Base-by-base conservation (phyloP, 2,329 filamentous ascomycete genomes). In the Microdochium paspali region DNA sequence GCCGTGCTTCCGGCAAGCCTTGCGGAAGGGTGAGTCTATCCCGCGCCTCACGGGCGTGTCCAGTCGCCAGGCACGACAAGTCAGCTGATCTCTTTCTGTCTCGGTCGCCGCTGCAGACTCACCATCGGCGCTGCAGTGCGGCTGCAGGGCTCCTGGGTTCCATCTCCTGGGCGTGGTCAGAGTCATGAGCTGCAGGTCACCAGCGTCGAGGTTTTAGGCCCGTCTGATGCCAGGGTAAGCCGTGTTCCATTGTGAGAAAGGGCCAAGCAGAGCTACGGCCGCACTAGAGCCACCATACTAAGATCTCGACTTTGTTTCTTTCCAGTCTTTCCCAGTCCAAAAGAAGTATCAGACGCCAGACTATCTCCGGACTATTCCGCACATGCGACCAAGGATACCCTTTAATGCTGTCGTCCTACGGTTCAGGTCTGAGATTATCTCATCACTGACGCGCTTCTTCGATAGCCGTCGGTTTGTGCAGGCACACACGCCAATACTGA, bases 321-420 rank as follows among this genome's bases (percentile, higher is more conserved):
- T 28, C 26, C 13, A 97, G 87, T 87, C 84, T 52, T 95, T 88
- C 61, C 93, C 93, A 3, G 80, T 98, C 23, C 93, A 98, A 67
- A 95, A 95, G 67, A 97, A 97, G 68, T 95, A 93, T 57, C 90
- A 96, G 57, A 88, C 84, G 4, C 74, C 85, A 45, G 91, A 97
- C 61, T 97, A 85, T 64, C 79, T 98, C 51, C 85, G 93, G 49
- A 86, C 85, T 12, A 77, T 95, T 46, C 89, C 91, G 45, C 93
- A 98, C 67, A 75, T 98, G 50, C 85, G 93, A 49, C 70, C 86
- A 53, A 85, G 91, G 57, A 82, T 88, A 18, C 87, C 88, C 1
- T 77, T 88, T 61, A 90, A 95, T 66, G 79, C 89, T 24, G 75
- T 89, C 39, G 70, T 96, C 50, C 73, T 95, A 44, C 84, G 88